phyloP scores from a whole-genome alignment of 225 moss, liverwort and hornwort species.

The Lunularia cruciata region DNA sequence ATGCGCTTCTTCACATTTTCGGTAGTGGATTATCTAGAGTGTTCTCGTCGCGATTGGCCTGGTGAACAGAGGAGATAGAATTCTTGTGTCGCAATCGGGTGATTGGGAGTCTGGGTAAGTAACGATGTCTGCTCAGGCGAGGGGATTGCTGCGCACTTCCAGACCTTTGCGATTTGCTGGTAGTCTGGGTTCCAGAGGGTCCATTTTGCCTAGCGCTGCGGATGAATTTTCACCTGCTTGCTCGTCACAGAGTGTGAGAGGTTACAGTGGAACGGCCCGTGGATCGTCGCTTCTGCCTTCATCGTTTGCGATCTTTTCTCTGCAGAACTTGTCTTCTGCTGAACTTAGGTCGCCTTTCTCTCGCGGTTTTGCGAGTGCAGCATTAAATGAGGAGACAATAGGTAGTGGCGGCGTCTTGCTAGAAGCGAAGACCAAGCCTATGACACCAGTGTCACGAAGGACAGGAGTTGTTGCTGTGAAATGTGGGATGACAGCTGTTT shows the following conservation, averaged over 20 bases:
- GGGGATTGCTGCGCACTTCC: constrained; percentile 20
- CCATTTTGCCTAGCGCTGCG: neutral
- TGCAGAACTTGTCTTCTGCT: neutral
- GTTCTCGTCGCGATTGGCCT: neutral
- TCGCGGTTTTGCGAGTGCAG: constrained; percentile 27
- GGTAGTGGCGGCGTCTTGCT: constrained; percentile 7
- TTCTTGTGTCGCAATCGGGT: too few species aligned
- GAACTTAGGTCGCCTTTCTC: neutral
- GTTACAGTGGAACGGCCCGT: neutral
- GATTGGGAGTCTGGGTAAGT: neutral
- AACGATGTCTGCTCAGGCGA: constrained; percentile 32
- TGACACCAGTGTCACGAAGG: constrained; percentile 43
- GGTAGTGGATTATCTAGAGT: too few species aligned
- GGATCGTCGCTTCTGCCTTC: neutral
- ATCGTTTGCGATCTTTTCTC: constrained; percentile 1
- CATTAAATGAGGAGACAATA: constrained; percentile 19
- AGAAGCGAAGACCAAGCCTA: constrained; percentile 40
- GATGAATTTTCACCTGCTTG: neutral
- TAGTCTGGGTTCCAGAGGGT: neutral
- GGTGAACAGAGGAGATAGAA: neutral
- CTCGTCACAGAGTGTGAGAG: neutral
- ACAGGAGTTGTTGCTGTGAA: constrained; percentile 91
- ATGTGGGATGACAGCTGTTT: constrained; percentile 93
- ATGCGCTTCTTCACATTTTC: neutral
- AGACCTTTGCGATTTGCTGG: constrained; percentile 5